Evolutionary conservation across 129 eudicot genomes (phyloP).

Genomic region (Escallonia herrerae): DNA sequence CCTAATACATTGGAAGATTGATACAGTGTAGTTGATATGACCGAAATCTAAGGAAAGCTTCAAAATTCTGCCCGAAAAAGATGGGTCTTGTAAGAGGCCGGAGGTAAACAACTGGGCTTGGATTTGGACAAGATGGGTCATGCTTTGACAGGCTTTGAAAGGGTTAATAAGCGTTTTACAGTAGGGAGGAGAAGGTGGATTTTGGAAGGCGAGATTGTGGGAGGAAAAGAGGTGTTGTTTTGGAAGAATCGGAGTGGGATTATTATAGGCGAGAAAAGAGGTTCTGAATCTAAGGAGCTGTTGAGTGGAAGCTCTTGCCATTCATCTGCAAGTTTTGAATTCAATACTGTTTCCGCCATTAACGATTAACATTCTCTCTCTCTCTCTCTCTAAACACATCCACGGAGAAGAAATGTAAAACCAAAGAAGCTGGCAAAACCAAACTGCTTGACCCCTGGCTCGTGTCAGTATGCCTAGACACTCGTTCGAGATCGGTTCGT

Average conservation of each 20-base stretch:
- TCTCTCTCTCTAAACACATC: neutral
- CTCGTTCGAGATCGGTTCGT: too few species aligned
- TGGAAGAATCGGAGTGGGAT: conserved; percentile 1
- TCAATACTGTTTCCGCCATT: conserved; percentile 22
- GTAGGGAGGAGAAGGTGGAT: neutral
- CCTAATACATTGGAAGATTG: conserved; percentile 37
- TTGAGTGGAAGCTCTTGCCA: conserved; percentile 50
- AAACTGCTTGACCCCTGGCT: neutral
- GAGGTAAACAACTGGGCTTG: conserved; percentile 56
- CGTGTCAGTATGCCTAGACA: too few species aligned
- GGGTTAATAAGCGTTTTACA: conserved; percentile 1
- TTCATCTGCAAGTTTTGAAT: conserved; percentile 30
- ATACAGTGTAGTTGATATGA: conserved; percentile 34
- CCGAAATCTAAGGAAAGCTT: conserved; percentile 34
- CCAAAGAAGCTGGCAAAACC: neutral
- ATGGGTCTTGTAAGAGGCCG: conserved; percentile 46
- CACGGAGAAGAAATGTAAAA: too few species aligned
- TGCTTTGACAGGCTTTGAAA: conserved; percentile 26
- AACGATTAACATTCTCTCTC: conserved; percentile 8
- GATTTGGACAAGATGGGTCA: conserved; percentile 47
- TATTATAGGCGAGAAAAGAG: conserved; percentile 13
- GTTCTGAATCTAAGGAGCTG: conserved; percentile 18
- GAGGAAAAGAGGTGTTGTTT: too few species aligned
- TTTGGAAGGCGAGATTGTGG: too few species aligned
- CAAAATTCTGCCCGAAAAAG: conserved; percentile 43